Base-by-base conservation (phyloP, 2,329 filamentous ascomycete species). In the Scolecobasidium constrictum region DNA sequence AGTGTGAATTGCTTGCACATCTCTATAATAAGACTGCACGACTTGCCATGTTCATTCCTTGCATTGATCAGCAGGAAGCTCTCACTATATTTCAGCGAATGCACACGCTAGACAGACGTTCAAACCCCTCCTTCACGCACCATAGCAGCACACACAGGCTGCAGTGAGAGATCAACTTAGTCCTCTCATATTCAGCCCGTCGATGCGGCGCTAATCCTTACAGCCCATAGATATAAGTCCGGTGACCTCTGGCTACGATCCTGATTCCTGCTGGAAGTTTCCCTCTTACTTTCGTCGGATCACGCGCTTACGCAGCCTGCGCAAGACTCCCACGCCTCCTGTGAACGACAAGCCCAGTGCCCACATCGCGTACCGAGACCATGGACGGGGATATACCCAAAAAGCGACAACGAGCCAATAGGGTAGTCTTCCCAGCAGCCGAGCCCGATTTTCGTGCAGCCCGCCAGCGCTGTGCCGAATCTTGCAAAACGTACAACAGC, bases 401-500 rank as follows among this genome's bases (percentile, higher is more conserved):
- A 13, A 41, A 18, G 18, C 22, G 38, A 31, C 28, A 21, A 31
- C 11, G 26, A 17, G 23, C 20, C 15, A 36, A 34, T 11, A 36
- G 40, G 31, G 12, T 21, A 5, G 23, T 20, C n/a, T 46, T 46
- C 17, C 41, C 44, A 5, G 44, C 44, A 4, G 19, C 21, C 20
- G 31, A 43, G 12, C 20, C 33, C 4, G 22, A 40, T 4, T 34
- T 41, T 21, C 40, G 47, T 18, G 35, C 36, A 18, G 39, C 39
- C 16, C 43, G 46, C n/a, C 36, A 41, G 19, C 40, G 46, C 19
- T 44, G 46, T 20, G 43, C 47, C 19, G 46, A 44, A 12, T 43
- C 47, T 22, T 49, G 47, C 37, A 26, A 15, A 11, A 6, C 15
- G 15, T 49, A 46, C 38, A 49, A 49, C 21, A 20, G 35, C n/a